phyloP scores from a whole-genome alignment of 345 rosid genomes.

The Nephelium lappaceum region DNA sequence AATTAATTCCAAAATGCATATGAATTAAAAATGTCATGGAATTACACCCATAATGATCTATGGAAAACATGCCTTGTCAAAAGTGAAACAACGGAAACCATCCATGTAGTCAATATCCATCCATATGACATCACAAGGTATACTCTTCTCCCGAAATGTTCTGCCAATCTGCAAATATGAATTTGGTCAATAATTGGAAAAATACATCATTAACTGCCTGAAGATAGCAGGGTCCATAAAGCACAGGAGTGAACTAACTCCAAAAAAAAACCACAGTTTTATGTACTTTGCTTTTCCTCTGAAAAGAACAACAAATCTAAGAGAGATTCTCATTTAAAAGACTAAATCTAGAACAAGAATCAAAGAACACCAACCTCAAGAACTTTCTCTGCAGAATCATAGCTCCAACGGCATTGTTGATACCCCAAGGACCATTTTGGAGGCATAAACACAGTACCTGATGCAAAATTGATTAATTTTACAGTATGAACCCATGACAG shows the following conservation, averaged over 20 bases:
- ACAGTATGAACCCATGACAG: neutral
- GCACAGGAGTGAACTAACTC: neutral
- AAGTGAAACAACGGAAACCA: constrained; percentile 94
- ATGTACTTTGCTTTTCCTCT: neutral
- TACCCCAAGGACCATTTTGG: constrained; percentile 97
- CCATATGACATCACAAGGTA: constrained; percentile 93
- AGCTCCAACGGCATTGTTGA: constrained; percentile 97
- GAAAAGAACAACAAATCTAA: neutral
- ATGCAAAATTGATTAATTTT: constrained; percentile 23
- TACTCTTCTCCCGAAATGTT: constrained; percentile 77
- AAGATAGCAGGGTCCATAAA: constrained; percentile 2
- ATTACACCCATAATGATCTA: neutral
- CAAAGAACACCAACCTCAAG: constrained; percentile 56
- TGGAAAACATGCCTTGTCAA: constrained; percentile 66
- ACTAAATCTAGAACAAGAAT: neutral
- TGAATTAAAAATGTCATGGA: neutral
- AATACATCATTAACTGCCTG: neutral
- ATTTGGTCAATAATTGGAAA: constrained; percentile 21
- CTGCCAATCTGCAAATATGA: constrained; percentile 54
- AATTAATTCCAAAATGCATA: neutral
- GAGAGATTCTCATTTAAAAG: neutral
- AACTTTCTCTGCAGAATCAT: constrained; percentile 76
- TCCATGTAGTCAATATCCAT: constrained; percentile 99
- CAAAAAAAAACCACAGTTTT: neutral
- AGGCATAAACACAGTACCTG: constrained; percentile 92